phyloP scores from a whole-genome alignment of 2,329 filamentous ascomycete species.

The Tolypocladium inflatum region DNA sequence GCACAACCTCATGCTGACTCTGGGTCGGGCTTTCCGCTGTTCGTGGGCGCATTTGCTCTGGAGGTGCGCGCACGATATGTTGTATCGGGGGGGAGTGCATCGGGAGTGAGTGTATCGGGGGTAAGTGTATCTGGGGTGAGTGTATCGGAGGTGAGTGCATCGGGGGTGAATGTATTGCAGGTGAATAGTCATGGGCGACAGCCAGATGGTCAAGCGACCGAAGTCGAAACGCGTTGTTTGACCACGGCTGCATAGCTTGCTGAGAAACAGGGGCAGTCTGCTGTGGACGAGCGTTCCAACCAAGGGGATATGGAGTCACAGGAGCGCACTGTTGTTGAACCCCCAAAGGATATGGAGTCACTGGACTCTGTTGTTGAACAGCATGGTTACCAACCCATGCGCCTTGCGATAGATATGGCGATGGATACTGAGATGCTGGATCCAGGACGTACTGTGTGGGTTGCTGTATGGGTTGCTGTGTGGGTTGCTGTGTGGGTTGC shows the following conservation, averaged over 20 bases:
- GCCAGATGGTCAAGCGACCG: background rate
- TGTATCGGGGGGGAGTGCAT: background rate
- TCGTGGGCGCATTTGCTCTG: background rate
- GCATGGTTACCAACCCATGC: background rate
- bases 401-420: background rate
- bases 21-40: background rate
- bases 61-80: background rate
- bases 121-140: no score
- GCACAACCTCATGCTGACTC: constrained; percentile 1
- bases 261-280: background rate
- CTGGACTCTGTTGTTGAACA: background rate
- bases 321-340: background rate
- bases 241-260: background rate
- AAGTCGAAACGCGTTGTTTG: background rate
- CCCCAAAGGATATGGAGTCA: background rate
- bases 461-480: no score
- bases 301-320: background rate
- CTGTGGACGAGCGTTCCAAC: background rate
- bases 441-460: background rate
- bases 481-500: background rate
- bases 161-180: background rate
- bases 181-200: background rate
- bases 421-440: background rate
- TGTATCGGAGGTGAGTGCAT: no score
- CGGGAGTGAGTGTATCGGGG: background rate